A percentile compares a stretch with the other conserved stretches of the same genome.
These are phyloP conservation scores for Pseudonectria foliicola DNA, from an alignment of 2,329 filamentous ascomycete species.

Conservation along the genomic window DNA sequence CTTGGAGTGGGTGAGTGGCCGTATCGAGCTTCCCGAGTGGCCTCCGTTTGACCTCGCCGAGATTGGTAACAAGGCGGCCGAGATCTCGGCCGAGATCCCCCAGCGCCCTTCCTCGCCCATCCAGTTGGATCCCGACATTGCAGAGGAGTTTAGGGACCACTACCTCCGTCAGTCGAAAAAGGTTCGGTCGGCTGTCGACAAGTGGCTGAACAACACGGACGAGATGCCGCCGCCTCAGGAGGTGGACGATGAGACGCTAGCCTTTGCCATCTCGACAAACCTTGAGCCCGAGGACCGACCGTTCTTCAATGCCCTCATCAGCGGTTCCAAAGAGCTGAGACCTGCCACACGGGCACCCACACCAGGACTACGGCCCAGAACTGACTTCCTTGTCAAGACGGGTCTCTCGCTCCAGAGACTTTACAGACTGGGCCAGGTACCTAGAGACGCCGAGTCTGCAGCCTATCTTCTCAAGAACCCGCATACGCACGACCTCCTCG, in stretches of 20 bases:
- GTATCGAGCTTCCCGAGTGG: conserved; percentile 80
- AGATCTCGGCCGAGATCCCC: conserved; percentile 52
- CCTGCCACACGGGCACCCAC: conserved; percentile 59
- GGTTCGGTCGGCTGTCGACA: conserved; percentile 83
- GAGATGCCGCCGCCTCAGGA: conserved; percentile 76
- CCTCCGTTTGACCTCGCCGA: conserved; percentile 73
- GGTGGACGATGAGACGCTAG: conserved; percentile 87
- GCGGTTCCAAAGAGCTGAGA: conserved; percentile 50
- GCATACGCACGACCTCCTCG: conserved; percentile 74
- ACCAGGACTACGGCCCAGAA: conserved; percentile 56
- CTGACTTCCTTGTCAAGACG: conserved; percentile 67
- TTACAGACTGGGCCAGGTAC: conserved; percentile 65
- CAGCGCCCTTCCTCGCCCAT: conserved; percentile 53
- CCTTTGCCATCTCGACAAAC: conserved; percentile 88
- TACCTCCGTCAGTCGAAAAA: conserved; percentile 90
- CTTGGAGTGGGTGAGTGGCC: conserved; percentile 82
- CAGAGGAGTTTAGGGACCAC: conserved; percentile 86
- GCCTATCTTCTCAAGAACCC: conserved; percentile 82
- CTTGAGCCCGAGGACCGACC: conserved; percentile 68
- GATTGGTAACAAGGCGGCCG: conserved; percentile 53
- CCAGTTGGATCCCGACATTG: conserved; percentile 86
- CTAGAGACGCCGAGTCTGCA: conserved; percentile 78
- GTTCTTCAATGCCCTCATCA: conserved; percentile 74
- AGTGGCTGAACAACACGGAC: conserved; percentile 77
- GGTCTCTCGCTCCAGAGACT: conserved; percentile 75